A percentile compares a stretch with the other conserved stretches of the same genome.
Evolutionary conservation across 129 eudicot genomes (phyloP).

Genomic region (Pseudognaphalium luteoalbum): DNA sequence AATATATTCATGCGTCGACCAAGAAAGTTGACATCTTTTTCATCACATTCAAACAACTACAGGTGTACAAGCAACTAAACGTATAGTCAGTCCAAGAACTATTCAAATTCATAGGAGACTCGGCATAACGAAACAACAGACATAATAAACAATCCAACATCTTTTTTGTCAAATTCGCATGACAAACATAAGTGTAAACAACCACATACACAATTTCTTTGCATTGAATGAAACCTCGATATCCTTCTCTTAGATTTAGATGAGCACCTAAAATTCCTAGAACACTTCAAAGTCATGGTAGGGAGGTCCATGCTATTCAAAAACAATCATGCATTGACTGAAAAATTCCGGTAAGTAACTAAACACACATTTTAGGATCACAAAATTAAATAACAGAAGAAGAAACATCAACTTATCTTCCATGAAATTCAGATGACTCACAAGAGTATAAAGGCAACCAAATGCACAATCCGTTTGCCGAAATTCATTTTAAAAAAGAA

Average conservation of each 20-base stretch:
- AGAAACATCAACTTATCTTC: too few relatives aligned
- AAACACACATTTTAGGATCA: not conserved
- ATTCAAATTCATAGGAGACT: too few relatives aligned
- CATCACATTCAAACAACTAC: not conserved
- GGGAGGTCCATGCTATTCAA: not conserved
- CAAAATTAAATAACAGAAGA: too few relatives aligned
- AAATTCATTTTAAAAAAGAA: not conserved
- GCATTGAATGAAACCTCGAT: not conserved
- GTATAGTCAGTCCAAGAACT: too few relatives aligned
- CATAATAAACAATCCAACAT: too few relatives aligned
- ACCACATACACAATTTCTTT: not conserved
- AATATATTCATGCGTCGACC: not conserved
- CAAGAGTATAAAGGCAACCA: slow-evolving; percentile 1
- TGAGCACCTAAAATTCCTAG: not conserved
- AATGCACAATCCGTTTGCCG: not conserved
- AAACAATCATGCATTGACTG: not conserved
- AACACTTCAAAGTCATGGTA: too few relatives aligned
- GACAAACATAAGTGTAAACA: too few relatives aligned
- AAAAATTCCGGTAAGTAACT: not conserved
- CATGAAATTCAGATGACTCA: not conserved
- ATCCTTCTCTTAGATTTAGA: not conserved
- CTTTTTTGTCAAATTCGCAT: too few relatives aligned
- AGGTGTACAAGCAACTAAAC: too few relatives aligned
- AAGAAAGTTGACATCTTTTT: not conserved
- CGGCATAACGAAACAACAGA: too few relatives aligned